Base-by-base conservation (phyloP, 1,284 basidiomycete genomes). In the Volvariella surrecta region DNA sequence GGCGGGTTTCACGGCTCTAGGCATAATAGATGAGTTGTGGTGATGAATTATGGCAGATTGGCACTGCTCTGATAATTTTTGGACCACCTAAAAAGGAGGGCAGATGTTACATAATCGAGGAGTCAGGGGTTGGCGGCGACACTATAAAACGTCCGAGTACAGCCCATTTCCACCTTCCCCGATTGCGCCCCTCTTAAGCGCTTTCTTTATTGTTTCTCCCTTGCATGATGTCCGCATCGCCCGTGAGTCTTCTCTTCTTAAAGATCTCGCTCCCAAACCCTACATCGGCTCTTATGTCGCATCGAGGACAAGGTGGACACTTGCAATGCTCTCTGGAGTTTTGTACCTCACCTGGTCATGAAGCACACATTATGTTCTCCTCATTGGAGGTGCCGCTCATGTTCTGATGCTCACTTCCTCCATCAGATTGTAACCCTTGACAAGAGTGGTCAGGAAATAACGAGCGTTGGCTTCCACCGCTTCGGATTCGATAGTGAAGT, bases 401-500 rank as follows among this genome's bases (percentile, higher is more conserved):
- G 30, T 31, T 31, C 30, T 9, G 9, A 9, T 31, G 30, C 30
- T 31, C 35, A 10, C 48, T 45, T 39, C 30, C 34, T 47, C 18
- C 32, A 51, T 51, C 16, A 84, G 79, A 74, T 75, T 41, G 70
- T 61, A 42, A 77, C 76, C 37, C 60, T 86, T 45, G 86, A 87
- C 60, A 87, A 83, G 66, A 71, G 76, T 45, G 86, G 85, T 35
- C 54, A 73, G n/a, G 80, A 83, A 57, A 89, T 90, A 56, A 79
- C 67, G 42, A 68, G 76, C 20, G 89, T 94, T 41, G 90, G 90
- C 43, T 80, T 83, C 62, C 63, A 84, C 55, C 77, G 82, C 45
- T 92, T 93, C 55, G 89, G 89, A 17, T 95, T 95, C 62, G 83
- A 94, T 65, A 86, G 82, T 56, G 76, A 83, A 56, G 87, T 93